Conservation (phyloP, 2,329 filamentous ascomycete species). For the Ramularia endophylla region DNA sequence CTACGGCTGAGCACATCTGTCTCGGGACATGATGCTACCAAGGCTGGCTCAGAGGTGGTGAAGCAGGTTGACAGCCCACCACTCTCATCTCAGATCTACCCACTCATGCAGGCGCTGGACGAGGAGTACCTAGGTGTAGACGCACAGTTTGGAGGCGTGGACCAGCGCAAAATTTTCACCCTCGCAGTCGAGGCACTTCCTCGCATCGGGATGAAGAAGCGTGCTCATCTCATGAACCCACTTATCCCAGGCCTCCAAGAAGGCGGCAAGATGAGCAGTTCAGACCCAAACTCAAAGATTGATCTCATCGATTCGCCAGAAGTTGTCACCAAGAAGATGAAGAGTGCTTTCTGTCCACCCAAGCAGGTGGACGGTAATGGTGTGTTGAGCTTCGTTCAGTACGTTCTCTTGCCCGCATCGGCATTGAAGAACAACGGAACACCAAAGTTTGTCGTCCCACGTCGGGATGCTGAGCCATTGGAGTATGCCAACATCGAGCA, state of each 20-base stretch:
- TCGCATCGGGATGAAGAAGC: constrained; percentile 74
- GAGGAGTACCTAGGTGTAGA: constrained; percentile 86
- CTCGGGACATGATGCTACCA: constrained; percentile 76
- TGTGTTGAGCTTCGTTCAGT: constrained; percentile 78
- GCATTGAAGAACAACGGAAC: constrained; percentile 51
- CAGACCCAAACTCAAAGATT: constrained; percentile 75
- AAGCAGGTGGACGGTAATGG: constrained; percentile 78
- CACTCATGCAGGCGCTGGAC: constrained; percentile 83
- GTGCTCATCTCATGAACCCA: constrained; percentile 71
- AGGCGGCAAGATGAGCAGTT: constrained; percentile 73
- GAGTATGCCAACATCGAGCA: constrained; percentile 71
- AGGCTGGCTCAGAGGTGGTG: constrained; percentile 87
- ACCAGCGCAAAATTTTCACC: constrained; percentile 86
- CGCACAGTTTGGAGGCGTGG: constrained; percentile 76
- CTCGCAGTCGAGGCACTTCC: constrained; percentile 80
- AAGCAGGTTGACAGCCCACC: constrained; percentile 80
- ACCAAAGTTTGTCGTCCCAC: constrained; percentile 60
- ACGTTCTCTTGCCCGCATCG: constrained; percentile 72
- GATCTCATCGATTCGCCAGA: constrained; percentile 82
- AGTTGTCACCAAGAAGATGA: constrained; percentile 71
- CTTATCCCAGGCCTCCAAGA: constrained; percentile 78
- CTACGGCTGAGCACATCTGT: constrained; percentile 68
- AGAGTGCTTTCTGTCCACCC: constrained; percentile 75
- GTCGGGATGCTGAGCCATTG: constrained; percentile 64
- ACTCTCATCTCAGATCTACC: constrained; percentile 71